Evolutionary conservation across 1,284 basidiomycete genomes (phyloP).

Genomic region (Puccinia brachypodii): DNA sequence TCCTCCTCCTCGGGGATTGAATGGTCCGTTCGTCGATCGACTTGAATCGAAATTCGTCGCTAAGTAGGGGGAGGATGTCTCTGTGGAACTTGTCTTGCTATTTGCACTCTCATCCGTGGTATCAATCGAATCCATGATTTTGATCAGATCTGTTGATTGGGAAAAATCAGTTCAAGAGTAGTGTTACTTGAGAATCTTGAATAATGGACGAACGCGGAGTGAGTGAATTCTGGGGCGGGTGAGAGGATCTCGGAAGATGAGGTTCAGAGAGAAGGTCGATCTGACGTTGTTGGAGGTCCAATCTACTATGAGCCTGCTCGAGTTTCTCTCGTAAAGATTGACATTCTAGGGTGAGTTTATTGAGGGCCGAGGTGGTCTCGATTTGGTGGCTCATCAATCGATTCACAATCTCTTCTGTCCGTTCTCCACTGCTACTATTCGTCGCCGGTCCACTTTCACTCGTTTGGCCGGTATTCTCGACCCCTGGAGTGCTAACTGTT

Average conservation of each 20-base stretch:
- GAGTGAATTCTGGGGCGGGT: constrained; percentile 1
- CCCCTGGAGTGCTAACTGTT: too few species aligned
- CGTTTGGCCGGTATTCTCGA: constrained; percentile 32
- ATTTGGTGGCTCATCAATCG: constrained; percentile 53
- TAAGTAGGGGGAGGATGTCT: constrained; percentile 10
- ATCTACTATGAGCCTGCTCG: constrained; percentile 6
- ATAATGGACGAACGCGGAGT: constrained; percentile 14
- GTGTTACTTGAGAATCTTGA: neutral
- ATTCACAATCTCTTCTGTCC: constrained; percentile 19
- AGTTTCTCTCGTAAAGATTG: constrained; percentile 33
- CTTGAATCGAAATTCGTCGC: neutral
- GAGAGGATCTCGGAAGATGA: neutral
- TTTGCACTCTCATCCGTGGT: constrained; percentile 50
- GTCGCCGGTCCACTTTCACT: neutral
- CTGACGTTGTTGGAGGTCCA: constrained; percentile 38
- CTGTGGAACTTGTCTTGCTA: constrained; percentile 36
- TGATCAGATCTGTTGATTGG: neutral
- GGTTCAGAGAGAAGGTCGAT: constrained; percentile 4
- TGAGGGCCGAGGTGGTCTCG: constrained; percentile 56
- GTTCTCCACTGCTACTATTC: neutral
- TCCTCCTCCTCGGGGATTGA: neutral
- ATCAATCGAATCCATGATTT: constrained; percentile 21
- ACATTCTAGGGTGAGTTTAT: constrained; percentile 49
- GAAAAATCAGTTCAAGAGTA: neutral
- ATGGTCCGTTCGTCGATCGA: neutral